phyloP scores from a whole-genome alignment of 2,329 filamentous ascomycete genomes.

The Fusarium chuoi region DNA sequence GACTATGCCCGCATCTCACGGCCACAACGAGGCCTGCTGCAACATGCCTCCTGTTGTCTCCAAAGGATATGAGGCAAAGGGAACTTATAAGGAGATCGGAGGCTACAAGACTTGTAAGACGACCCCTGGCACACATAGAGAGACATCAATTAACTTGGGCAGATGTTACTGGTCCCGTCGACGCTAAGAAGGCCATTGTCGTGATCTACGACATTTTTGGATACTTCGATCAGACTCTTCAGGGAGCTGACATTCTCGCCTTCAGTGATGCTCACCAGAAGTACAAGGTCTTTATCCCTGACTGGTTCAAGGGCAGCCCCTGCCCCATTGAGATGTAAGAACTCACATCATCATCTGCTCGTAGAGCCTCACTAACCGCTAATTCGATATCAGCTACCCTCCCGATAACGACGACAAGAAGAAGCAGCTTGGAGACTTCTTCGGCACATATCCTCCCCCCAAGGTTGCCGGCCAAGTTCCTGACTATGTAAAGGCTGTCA shows the following conservation, averaged over 20 bases:
- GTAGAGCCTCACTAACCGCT: not conserved
- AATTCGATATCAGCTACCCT: constrained; percentile 60
- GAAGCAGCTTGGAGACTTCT: constrained; percentile 67
- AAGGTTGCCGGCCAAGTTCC: constrained; percentile 62
- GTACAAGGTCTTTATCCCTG: constrained; percentile 90
- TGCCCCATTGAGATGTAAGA: constrained; percentile 61
- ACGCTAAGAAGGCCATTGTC: constrained; percentile 68
- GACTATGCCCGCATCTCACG: constrained; percentile 61
- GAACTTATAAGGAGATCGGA: constrained; percentile 65
- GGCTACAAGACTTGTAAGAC: constrained; percentile 63
- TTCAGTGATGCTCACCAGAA: constrained; percentile 66
- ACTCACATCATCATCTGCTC: not conserved
- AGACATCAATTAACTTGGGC: not conserved
- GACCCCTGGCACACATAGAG: not conserved
- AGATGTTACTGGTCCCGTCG: constrained; percentile 60
- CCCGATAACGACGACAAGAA: constrained; percentile 72
- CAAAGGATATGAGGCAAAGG: constrained; percentile 65
- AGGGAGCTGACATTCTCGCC: constrained; percentile 75
- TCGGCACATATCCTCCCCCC: constrained; percentile 61
- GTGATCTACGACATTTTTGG: constrained; percentile 75
- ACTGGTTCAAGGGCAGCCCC: constrained; percentile 86
- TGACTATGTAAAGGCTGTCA: constrained; percentile 63
- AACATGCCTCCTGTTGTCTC: constrained; percentile 68
- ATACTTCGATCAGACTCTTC: constrained; percentile 75
- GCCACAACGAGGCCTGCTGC: constrained; percentile 67